Evolutionary conservation across 352 stramenopile genomes (phyloP).

Genomic region (Phytopythium vexans): DNA sequence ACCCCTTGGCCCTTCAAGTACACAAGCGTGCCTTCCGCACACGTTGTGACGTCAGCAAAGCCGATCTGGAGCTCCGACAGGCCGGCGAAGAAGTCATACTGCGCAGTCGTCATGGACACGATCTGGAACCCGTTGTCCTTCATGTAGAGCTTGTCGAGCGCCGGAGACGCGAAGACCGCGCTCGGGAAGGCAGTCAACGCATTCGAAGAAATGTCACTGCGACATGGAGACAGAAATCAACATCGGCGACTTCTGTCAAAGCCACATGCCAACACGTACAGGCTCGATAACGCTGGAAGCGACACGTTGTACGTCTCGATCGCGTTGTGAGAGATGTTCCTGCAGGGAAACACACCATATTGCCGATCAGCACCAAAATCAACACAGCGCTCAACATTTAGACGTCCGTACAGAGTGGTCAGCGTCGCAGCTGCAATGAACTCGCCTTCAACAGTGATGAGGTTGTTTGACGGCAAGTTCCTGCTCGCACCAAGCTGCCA

Average conservation of each 20-base stretch:
- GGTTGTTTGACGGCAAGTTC: slow-evolving; percentile 44
- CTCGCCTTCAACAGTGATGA: slow-evolving; percentile 24
- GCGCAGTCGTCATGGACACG: slow-evolving; percentile 35
- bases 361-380: neutral
- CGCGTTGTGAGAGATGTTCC: slow-evolving; percentile 50
- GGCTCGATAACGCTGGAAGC: slow-evolving; percentile 27
- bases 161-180: slow-evolving; percentile 39
- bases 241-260: neutral
- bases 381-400: neutral
- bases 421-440: slow-evolving; percentile 29
- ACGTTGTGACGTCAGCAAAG: slow-evolving; percentile 51
- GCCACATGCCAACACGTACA: slow-evolving; percentile 27
- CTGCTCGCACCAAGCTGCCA: slow-evolving; percentile 11
- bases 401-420: slow-evolving; percentile 30
- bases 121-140: slow-evolving; percentile 53
- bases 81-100: slow-evolving; percentile 72
- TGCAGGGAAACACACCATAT: slow-evolving; percentile 9
- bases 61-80: slow-evolving; percentile 48
- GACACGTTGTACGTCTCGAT: slow-evolving; percentile 33
- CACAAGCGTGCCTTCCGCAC: slow-evolving; percentile 37
- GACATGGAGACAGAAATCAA: slow-evolving; percentile 1
- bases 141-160: slow-evolving; percentile 46
- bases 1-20: slow-evolving; percentile 56
- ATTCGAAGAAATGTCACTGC: slow-evolving; percentile 56
- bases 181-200: slow-evolving; percentile 38